phyloP scores from a whole-genome alignment of 805 yeast genomes.

The Monosporozyma aerobia region DNA sequence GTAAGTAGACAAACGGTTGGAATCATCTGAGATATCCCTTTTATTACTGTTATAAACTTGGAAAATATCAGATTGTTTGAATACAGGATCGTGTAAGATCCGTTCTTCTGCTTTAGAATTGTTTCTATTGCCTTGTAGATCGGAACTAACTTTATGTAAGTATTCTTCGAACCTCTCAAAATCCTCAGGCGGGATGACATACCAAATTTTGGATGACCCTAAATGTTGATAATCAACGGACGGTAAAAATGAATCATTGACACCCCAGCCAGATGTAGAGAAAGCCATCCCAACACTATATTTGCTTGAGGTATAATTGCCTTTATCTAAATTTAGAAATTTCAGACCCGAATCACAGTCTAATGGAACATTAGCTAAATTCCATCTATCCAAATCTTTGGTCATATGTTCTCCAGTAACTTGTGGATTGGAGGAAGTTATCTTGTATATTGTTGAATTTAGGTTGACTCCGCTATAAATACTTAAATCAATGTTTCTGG shows the following conservation, averaged over 20 bases:
- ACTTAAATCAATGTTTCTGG: slow-evolving; percentile 25
- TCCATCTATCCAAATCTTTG: slow-evolving; percentile 39
- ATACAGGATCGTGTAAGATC: background rate
- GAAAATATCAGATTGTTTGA: background rate
- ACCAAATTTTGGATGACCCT: slow-evolving; percentile 54
- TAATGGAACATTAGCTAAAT: slow-evolving; percentile 45
- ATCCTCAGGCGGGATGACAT: slow-evolving; percentile 50
- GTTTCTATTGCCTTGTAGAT: background rate
- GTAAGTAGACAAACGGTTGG: background rate
- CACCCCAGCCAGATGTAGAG: slow-evolving; percentile 47
- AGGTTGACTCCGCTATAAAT: slow-evolving; percentile 31
- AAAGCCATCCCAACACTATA: slow-evolving; percentile 45
- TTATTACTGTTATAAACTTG: background rate
- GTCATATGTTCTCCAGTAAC: slow-evolving; percentile 13
- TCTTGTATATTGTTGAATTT: slow-evolving; percentile 33
- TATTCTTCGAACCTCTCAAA: slow-evolving; percentile 40
- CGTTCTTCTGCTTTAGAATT: background rate
- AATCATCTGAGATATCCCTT: background rate
- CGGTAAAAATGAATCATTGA: slow-evolving; percentile 54
- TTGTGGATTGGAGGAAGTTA: slow-evolving; percentile 27
- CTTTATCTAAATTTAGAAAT: slow-evolving; percentile 37
- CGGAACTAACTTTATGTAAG: slow-evolving; percentile 35
- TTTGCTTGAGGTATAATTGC: slow-evolving; percentile 35
- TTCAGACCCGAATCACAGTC: slow-evolving; percentile 41
- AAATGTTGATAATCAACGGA: slow-evolving; percentile 43